phyloP scores from a whole-genome alignment of 768 basidiomycete genomes.

The Podaxis pistillaris region DNA sequence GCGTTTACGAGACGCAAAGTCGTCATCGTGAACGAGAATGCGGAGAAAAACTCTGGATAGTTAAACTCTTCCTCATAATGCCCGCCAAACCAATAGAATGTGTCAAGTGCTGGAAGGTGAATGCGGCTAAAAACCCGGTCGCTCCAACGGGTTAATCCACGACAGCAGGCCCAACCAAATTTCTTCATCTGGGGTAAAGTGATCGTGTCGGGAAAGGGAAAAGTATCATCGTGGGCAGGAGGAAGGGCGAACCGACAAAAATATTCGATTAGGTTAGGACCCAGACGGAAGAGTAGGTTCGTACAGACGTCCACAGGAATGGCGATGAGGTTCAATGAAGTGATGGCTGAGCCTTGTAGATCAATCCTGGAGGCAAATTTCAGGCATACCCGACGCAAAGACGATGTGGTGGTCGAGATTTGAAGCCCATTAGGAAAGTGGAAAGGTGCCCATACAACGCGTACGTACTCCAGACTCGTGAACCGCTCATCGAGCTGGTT shows the following conservation, averaged over 20 bases:
- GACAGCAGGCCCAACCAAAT: neutral
- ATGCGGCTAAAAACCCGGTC: neutral
- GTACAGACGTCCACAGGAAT: neutral
- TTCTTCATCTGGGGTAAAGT: neutral
- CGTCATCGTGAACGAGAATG: neutral
- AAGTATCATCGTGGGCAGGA: neutral
- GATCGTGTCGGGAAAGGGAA: neutral
- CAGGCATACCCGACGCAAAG: neutral
- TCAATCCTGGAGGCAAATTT: neutral
- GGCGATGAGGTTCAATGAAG: neutral
- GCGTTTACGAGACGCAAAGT: neutral
- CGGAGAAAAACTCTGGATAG: neutral
- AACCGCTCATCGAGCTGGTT: neutral
- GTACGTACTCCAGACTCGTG: neutral
- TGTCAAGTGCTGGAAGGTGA: neutral
- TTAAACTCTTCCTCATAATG: neutral
- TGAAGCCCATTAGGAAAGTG: neutral
- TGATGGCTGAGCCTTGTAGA: neutral
- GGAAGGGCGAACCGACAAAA: neutral
- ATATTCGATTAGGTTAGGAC: constrained; percentile 1
- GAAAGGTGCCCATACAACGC: neutral
- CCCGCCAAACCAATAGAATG: neutral
- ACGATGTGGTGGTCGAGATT: neutral
- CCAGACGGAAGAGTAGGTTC: neutral
- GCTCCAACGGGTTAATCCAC: neutral